Conservation (phyloP, 2,329 filamentous ascomycete species). For the Helotiales sp. region DNA sequence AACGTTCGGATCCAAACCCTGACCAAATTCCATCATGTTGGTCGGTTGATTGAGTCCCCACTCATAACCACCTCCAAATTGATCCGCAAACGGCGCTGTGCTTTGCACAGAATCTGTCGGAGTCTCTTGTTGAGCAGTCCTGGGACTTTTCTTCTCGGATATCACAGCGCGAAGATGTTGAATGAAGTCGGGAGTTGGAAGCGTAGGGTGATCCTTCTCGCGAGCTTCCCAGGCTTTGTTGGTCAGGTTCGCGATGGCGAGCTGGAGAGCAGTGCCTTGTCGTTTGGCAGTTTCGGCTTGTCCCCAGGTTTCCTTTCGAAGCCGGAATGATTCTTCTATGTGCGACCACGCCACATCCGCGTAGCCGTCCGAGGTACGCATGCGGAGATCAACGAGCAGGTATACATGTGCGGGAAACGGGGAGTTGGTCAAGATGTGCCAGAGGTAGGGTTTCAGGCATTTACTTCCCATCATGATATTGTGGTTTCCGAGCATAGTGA, state of each 20-base stretch:
- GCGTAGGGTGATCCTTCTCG: slow-evolving; percentile 12
- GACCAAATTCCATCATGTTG: background rate
- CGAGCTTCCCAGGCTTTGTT: slow-evolving; percentile 29
- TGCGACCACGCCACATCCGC: slow-evolving; percentile 30
- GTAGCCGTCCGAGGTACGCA: slow-evolving; percentile 22
- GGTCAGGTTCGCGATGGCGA: slow-evolving; percentile 24
- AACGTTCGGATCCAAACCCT: background rate
- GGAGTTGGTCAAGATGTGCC: slow-evolving; percentile 35
- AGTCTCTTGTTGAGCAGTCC: background rate
- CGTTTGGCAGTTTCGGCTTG: background rate
- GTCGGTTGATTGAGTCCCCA: slow-evolving; percentile 10
- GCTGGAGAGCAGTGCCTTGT: slow-evolving; percentile 16
- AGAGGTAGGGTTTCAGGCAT: slow-evolving; percentile 30
- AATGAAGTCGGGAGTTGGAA: slow-evolving; percentile 12
- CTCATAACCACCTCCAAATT: slow-evolving; percentile 1
- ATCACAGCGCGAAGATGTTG: background rate
- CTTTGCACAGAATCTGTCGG: background rate
- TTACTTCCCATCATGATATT: slow-evolving; percentile 25
- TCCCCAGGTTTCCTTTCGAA: background rate
- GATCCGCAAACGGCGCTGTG: background rate
- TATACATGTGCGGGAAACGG: slow-evolving; percentile 34
- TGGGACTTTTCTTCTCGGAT: background rate
- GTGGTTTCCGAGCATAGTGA: slow-evolving; percentile 33
- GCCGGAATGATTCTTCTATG: slow-evolving; percentile 11
- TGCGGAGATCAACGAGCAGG: slow-evolving; percentile 30